Conservation (phyloP, 805 yeast genomes). For the Pachysolen tannophilus region DNA sequence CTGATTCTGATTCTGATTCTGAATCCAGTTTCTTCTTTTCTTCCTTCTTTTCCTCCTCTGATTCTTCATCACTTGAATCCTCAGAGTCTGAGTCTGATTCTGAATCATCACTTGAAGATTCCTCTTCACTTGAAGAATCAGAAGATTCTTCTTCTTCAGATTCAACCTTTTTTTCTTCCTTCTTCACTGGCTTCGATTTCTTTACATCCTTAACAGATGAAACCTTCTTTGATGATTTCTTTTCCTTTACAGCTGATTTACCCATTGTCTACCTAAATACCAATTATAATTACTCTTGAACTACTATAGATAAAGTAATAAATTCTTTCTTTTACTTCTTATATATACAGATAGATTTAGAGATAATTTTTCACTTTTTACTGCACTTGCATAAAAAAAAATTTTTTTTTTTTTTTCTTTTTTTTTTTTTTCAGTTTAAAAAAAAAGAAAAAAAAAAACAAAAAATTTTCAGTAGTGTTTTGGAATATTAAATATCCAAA, state of each 20-base stretch:
- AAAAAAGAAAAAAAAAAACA: neutral
- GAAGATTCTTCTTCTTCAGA: constrained; percentile 16
- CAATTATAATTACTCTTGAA: neutral
- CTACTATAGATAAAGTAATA: neutral
- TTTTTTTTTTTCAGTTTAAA: too few relatives aligned
- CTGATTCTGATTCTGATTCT: constrained; percentile 13
- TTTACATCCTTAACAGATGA: constrained; percentile 14
- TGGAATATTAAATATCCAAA: too few relatives aligned
- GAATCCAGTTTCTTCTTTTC: constrained; percentile 13
- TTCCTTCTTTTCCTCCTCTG: constrained; percentile 9
- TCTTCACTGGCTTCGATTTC: constrained; percentile 10
- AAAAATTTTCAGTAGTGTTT: too few relatives aligned
- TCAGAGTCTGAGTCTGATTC: constrained; percentile 12
- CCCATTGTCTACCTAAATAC: constrained; percentile 14
- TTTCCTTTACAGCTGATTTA: constrained; percentile 19
- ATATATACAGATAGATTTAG: constrained; percentile 1
- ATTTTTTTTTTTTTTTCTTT: too few relatives aligned
- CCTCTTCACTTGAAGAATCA: constrained; percentile 16
- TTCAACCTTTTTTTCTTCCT: constrained; percentile 9
- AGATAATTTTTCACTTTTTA: too few relatives aligned
- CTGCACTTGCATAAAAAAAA: neutral
- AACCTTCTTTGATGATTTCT: constrained; percentile 15
- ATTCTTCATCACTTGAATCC: constrained; percentile 7
- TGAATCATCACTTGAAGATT: constrained; percentile 16
- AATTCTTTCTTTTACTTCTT: neutral